These are phyloP conservation scores for Cinnamomum chago DNA, from an alignment of 164 flowering plant genomes.

Conservation along the genomic window DNA sequence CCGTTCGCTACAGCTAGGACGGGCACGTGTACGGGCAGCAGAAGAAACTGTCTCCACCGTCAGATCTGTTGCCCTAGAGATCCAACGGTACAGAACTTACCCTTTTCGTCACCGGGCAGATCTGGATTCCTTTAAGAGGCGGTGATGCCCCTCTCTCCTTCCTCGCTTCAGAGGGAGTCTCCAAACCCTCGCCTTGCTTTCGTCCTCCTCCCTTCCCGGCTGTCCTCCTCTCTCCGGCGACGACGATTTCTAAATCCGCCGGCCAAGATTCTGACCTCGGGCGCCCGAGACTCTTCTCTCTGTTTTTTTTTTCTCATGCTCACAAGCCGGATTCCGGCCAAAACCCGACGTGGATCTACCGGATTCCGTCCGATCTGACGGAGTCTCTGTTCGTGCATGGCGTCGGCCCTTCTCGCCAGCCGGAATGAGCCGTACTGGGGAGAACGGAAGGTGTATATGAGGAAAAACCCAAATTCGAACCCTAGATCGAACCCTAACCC, in stretches of 20 bases:
- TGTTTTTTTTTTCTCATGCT: not conserved
- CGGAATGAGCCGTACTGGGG: conserved; percentile 35
- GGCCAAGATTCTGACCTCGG: not conserved
- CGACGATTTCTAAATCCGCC: not conserved
- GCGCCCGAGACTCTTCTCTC: not conserved
- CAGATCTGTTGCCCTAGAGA: not conserved
- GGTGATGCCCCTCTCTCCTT: conserved; percentile 12
- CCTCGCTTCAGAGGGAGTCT: conserved; percentile 20
- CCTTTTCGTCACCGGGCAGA: conserved; percentile 24
- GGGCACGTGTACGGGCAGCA: conserved; percentile 24
- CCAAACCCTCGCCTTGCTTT: conserved; percentile 20
- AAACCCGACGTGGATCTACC: conserved; percentile 8
- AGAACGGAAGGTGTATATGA: conserved; percentile 34
- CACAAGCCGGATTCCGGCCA: not conserved
- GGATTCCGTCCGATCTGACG: conserved; percentile 5
- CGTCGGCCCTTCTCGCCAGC: conserved; percentile 34
- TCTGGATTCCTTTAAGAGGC: conserved; percentile 28
- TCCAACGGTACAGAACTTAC: conserved; percentile 6
- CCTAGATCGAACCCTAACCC: conserved; percentile 24
- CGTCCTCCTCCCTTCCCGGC: not conserved
- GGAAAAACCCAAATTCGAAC: conserved; percentile 31
- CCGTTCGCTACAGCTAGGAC: conserved; percentile 27
- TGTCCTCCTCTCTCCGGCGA: not conserved
- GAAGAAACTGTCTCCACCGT: conserved; percentile 3
- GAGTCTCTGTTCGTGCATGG: conserved; percentile 22